These are phyloP conservation scores for Flagelloscypha sp. DNA, from an alignment of 768 basidiomycete species.

Conservation along the genomic window DNA sequence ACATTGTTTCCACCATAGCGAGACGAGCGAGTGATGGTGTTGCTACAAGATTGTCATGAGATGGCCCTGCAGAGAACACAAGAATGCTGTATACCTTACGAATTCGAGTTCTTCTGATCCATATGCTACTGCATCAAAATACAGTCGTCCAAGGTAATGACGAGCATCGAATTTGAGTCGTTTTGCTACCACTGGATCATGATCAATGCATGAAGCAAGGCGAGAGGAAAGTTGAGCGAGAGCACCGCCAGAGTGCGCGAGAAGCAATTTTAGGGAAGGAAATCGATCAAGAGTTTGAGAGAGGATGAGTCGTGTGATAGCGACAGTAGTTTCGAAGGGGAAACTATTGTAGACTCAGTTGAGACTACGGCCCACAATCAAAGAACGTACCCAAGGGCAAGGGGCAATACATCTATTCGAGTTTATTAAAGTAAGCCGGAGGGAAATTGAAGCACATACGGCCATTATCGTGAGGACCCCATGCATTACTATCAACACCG, in stretches of 20 bases:
- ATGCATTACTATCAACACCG: conserved; percentile 64
- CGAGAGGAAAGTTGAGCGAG: conserved; percentile 80
- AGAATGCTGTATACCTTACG: too few relatives aligned
- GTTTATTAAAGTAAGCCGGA: too few relatives aligned
- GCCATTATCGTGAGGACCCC: conserved; percentile 73
- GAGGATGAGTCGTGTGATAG: conserved; percentile 73
- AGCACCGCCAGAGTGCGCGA: conserved; percentile 84
- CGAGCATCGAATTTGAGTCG: conserved; percentile 76
- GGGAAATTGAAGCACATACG: conserved; percentile 82
- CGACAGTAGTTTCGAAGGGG: conserved; percentile 84
- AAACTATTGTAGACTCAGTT: too few relatives aligned
- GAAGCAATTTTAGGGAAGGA: conserved; percentile 64
- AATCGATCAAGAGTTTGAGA: conserved; percentile 75
- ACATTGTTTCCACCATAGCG: conserved; percentile 31
- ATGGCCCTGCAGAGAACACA: too few relatives aligned
- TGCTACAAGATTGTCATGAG: too few relatives aligned
- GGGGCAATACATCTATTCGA: too few relatives aligned
- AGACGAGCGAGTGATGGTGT: conserved; percentile 54
- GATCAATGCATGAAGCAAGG: conserved; percentile 75
- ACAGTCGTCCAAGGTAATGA: conserved; percentile 73
- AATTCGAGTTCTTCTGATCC: conserved; percentile 80
- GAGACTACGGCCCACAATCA: too few relatives aligned
- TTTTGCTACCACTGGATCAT: conserved; percentile 73
- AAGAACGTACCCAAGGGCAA: too few relatives aligned
- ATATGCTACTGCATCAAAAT: conserved; percentile 84